phyloP scores from a whole-genome alignment of 2,329 filamentous ascomycete species.

The Ophiosphaerella korrae region DNA sequence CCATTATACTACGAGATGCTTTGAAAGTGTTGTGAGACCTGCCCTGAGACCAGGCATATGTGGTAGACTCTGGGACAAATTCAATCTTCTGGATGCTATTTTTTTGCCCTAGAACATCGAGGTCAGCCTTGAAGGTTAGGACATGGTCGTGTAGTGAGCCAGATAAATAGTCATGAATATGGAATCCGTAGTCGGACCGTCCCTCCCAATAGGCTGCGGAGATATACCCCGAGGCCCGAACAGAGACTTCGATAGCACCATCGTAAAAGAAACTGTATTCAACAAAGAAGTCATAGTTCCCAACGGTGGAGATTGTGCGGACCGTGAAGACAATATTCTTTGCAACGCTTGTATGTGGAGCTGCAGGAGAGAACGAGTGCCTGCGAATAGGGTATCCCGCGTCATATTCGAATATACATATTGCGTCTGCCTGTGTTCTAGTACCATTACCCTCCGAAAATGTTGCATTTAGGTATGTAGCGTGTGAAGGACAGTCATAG shows the following conservation, averaged over 20 bases:
- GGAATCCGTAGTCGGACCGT: slow-evolving; percentile 45
- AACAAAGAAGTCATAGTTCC: slow-evolving; percentile 42
- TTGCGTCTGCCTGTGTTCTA: slow-evolving; percentile 53
- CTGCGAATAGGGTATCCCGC: slow-evolving; percentile 39
- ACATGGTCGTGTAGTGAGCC: slow-evolving; percentile 47
- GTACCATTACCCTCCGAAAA: slow-evolving; percentile 47
- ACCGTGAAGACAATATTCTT: slow-evolving; percentile 49
- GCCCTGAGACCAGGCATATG: slow-evolving; percentile 58
- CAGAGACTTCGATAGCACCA: slow-evolving; percentile 30
- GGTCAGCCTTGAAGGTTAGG: slow-evolving; percentile 50
- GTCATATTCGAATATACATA: slow-evolving; percentile 51
- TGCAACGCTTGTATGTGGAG: slow-evolving; percentile 34
- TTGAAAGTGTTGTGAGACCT: slow-evolving; percentile 59
- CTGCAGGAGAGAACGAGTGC: slow-evolving; percentile 22
- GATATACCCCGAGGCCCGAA: slow-evolving; percentile 37
- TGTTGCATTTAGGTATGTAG: slow-evolving; percentile 57
- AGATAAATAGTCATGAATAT: slow-evolving; percentile 46
- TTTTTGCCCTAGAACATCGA: slow-evolving; percentile 44
- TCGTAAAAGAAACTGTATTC: slow-evolving; percentile 37
- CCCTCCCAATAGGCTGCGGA: slow-evolving; percentile 29
- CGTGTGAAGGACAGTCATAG: slow-evolving; percentile 60
- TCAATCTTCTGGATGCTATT: slow-evolving; percentile 45
- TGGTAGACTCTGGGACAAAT: slow-evolving; percentile 50
- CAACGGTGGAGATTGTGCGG: slow-evolving; percentile 56
- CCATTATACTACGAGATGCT: slow-evolving; percentile 50